Evolutionary conservation across 352 stramenopile genomes (phyloP).

Genomic region (Thalassiosira sp.): DNA sequence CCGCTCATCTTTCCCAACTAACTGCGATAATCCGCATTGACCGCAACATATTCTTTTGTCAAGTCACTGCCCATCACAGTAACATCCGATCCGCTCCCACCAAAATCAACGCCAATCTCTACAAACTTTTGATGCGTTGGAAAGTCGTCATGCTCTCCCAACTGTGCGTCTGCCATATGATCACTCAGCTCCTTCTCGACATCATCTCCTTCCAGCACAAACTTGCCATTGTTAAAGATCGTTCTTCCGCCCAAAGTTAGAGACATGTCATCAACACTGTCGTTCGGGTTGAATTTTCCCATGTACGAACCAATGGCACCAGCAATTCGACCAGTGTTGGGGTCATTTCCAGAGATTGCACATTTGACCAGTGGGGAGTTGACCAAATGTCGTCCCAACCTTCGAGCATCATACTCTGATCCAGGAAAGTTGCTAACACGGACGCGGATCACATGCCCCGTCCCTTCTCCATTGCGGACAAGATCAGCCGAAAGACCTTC

Average conservation of each 20-base stretch:
- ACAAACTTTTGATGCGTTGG: conserved; percentile 95
- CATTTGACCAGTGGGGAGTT: conserved; percentile 96
- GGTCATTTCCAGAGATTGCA: conserved; percentile 96
- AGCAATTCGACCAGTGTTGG: conserved; percentile 96
- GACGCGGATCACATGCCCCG: conserved; percentile 95
- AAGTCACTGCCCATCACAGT: conserved; percentile 95
- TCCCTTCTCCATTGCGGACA: conserved; percentile 97
- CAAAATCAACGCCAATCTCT: conserved; percentile 94
- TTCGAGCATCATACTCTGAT: conserved; percentile 81
- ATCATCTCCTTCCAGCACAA: conserved; percentile 90
- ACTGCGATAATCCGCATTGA: conserved; percentile 98
- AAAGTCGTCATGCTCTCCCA: conserved; percentile 85
- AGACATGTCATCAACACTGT: conserved; percentile 74
- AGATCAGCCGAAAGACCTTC: conserved; percentile 93
- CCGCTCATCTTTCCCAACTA: conserved; percentile 64
- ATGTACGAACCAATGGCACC: conserved; percentile 96
- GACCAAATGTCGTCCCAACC: conserved; percentile 80
- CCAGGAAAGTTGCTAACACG: conserved; percentile 85
- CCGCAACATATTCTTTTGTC: conserved; percentile 96
- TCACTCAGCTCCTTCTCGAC: conserved; percentile 89
- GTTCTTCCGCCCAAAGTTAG: conserved; percentile 87
- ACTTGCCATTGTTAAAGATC: conserved; percentile 95
- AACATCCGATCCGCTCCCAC: conserved; percentile 81
- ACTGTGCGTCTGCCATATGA: conserved; percentile 93
- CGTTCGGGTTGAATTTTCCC: conserved; percentile 89